phyloP scores from a whole-genome alignment of 495 filamentous ascomycete species.

The Thermothielavioides terrestris region DNA sequence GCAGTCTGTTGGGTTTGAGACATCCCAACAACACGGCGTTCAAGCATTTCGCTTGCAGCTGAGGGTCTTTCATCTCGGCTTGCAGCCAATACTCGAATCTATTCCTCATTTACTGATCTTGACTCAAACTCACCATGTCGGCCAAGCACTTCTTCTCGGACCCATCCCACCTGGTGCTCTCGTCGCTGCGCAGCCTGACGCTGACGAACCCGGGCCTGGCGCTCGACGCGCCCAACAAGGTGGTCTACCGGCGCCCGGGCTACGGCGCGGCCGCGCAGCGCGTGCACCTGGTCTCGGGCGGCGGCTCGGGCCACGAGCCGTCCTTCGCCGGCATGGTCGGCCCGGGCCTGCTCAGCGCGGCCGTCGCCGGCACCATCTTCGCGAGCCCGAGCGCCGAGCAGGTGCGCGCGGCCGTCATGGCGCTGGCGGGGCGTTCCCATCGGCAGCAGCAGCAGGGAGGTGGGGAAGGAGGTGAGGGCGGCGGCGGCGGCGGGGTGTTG shows the following conservation, averaged over 20 bases:
- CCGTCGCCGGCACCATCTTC: conserved; percentile 90
- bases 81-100: neutral
- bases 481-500: conserved; percentile 50
- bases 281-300: conserved; percentile 81
- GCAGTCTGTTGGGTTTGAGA: too few relatives aligned
- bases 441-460: neutral
- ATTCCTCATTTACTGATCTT: too few relatives aligned
- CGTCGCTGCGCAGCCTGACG: conserved; percentile 67
- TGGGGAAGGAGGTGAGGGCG: neutral
- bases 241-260: conserved; percentile 66
- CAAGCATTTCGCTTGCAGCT: neutral
- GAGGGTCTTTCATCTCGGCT: neutral
- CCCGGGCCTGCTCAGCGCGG: conserved; percentile 68
- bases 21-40: too few relatives aligned
- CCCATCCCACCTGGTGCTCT: conserved; percentile 67
- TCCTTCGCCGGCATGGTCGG: conserved; percentile 67
- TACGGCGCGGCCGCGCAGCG: conserved; percentile 24
- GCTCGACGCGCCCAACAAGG: conserved; percentile 74
- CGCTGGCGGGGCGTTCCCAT: conserved; percentile 48
- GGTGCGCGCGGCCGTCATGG: conserved; percentile 65
- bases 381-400: conserved; percentile 83
- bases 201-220: conserved; percentile 79
- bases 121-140: conserved; percentile 40
- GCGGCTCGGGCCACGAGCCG: conserved; percentile 89
- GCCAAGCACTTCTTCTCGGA: conserved; percentile 92